Evolutionary conservation across 148 eudicot genomes (phyloP).

Genomic region (Mesembryanthemum crystallinum): DNA sequence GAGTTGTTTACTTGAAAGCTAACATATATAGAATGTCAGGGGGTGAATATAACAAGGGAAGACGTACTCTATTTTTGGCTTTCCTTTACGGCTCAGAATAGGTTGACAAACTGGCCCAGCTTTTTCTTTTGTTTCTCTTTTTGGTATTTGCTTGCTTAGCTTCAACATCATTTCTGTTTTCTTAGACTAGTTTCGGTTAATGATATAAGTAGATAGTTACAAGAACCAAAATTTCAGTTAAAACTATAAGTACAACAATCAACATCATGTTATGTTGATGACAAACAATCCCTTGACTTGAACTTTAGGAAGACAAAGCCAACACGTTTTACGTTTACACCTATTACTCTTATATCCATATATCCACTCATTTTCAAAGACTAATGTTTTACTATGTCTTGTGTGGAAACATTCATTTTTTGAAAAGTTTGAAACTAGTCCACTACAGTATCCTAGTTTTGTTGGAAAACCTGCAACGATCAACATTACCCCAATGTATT

Average conservation of each 20-base stretch:
- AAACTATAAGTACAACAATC: conserved; percentile 19
- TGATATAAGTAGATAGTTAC: too few relatives aligned
- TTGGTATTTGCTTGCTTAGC: not conserved
- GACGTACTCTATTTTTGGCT: not conserved
- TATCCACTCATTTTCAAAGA: too few relatives aligned
- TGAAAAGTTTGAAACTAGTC: too few relatives aligned
- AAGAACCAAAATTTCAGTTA: not conserved
- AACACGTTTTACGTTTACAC: too few relatives aligned
- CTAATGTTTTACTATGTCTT: too few relatives aligned
- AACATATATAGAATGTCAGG: not conserved
- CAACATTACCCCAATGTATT: too few relatives aligned
- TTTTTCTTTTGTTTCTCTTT: not conserved
- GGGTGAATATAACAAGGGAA: not conserved
- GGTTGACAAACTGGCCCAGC: not conserved
- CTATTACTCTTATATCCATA: too few relatives aligned
- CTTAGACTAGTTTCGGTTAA: not conserved
- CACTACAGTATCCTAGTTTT: too few relatives aligned
- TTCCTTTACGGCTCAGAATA: not conserved
- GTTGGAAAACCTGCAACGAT: too few relatives aligned
- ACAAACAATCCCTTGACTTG: not conserved
- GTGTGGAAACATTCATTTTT: too few relatives aligned
- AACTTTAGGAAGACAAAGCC: too few relatives aligned
- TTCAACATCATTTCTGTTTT: conserved; percentile 13
- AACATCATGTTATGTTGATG: too few relatives aligned
- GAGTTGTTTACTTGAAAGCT: not conserved